Percentiles rank a stretch among this genome's conserved stretches.
Evolutionary conservation across 805 yeast genomes (phyloP).

Genomic region (Kazachstania psychrophila): DNA sequence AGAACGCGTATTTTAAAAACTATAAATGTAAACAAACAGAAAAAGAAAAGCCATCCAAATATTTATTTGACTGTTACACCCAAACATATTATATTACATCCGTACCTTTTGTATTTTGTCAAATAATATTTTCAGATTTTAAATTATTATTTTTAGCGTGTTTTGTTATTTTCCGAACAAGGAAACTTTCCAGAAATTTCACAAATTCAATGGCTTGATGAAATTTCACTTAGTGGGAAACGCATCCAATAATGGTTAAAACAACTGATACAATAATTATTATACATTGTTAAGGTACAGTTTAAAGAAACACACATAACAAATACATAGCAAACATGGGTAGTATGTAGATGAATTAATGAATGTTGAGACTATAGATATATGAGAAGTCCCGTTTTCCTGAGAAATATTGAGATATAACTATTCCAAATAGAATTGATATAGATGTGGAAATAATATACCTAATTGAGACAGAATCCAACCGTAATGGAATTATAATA

Average conservation of each 20-base stretch:
- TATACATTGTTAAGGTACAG: background rate
- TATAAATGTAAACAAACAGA: background rate
- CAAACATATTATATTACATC: background rate
- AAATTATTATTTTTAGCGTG: too few species aligned
- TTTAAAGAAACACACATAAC: slow-evolving; percentile 3
- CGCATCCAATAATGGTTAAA: background rate
- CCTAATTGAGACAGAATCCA: too few species aligned
- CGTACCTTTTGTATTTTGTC: background rate
- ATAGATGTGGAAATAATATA: too few species aligned
- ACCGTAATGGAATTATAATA: background rate
- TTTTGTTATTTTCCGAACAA: too few species aligned
- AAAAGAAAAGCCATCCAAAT: background rate
- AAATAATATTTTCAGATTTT: too few species aligned
- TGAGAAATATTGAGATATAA: too few species aligned
- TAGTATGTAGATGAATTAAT: slow-evolving; percentile 43
- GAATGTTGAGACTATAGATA: background rate
- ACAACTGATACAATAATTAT: background rate
- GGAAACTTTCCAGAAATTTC: too few species aligned
- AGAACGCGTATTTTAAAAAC: too few species aligned
- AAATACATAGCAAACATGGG: slow-evolving; percentile 49
- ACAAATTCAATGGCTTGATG: too few species aligned
- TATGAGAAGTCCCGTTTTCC: background rate
- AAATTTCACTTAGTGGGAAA: too few species aligned
- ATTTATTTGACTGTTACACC: background rate
- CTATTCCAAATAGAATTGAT: too few species aligned